Evolutionary conservation across 331 rosid genomes (phyloP), one percentile per base, ranked within the genome.

Genomic region (Rhamnella rubrinervis): DNA sequence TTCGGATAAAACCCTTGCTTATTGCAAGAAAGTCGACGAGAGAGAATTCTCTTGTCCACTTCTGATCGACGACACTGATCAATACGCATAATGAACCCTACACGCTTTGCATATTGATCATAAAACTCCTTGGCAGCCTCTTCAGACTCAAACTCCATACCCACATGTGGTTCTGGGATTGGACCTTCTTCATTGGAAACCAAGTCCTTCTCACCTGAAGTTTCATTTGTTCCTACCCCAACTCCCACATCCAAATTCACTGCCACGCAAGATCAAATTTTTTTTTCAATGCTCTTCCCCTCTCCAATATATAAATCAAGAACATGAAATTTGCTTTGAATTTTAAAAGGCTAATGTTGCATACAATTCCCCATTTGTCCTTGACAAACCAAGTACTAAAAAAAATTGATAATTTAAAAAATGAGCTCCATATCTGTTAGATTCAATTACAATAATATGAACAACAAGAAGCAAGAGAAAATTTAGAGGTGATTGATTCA

Each of bases 121-220:
- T 83, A 83, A 20, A 79, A 83, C 1, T 37, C 50, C 72, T 61
- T 73, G 61, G 84, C 78, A 69, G 69, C 73, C 55, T 67, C 78
- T 74, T 80, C 87, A 38, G 80, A 79, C 28, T 76, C 80, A 61
- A 79, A 83, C 61, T 76, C 80, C 82, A 83, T 83, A 49, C 82
- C 82, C 17, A 73, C 78, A 52, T 18, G 26, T 7, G 84, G 82
- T 59, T 80, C 82, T 26, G 3, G 13, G n/a, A 72, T 66, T 1
- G 74, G 40, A 26, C 47, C 60, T 4, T 63, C 80, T 74, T 60
- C 82, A 44, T 69, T 37, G 41, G 50, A 26, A 62, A 53, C 72
- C 28, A 64, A 47, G 44, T 51, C 56, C 71, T 65, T 23, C 55
- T 55, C 81, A 17, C 65, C 68, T 52, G 77, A 59, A 67, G 71